Conservation (phyloP, 768 basidiomycete genomes). For the Collybia sp. region DNA sequence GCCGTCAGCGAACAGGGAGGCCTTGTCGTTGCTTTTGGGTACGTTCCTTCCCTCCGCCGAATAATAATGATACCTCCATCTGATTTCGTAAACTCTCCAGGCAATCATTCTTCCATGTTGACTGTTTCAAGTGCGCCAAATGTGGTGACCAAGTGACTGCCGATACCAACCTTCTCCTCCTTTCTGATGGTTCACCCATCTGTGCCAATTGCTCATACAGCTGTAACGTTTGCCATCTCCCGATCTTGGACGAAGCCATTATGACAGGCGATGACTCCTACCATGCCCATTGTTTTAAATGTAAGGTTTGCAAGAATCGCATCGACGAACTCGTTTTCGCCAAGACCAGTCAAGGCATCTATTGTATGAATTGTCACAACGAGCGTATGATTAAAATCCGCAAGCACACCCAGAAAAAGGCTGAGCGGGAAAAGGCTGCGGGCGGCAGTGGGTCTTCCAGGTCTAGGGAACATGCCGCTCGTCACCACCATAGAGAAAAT, state of each 20-base stretch:
- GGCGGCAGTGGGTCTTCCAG: constrained; percentile 37
- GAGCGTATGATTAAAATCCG: constrained; percentile 93
- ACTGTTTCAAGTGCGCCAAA: constrained; percentile 97
- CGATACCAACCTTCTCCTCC: constrained; percentile 93
- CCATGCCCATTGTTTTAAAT: constrained; percentile 98
- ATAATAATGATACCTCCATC: background rate
- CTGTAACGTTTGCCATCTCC: constrained; percentile 90
- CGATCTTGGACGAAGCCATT: constrained; percentile 97
- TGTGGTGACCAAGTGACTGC: constrained; percentile 90
- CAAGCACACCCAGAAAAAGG: constrained; percentile 86
- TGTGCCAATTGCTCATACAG: constrained; percentile 91
- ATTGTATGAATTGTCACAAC: constrained; percentile 98
- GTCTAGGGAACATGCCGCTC: constrained; percentile 34
- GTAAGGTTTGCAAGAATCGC: constrained; percentile 88
- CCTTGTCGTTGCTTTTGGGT: constrained; percentile 96
- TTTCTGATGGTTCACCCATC: constrained; percentile 97
- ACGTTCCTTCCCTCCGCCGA: constrained; percentile 25
- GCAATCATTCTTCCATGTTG: constrained; percentile 91
- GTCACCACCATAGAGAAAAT: constrained; percentile 32
- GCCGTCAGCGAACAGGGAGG: constrained; percentile 80
- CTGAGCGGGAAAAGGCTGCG: constrained; percentile 52
- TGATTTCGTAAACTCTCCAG: constrained; percentile 29
- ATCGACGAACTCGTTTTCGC: constrained; percentile 99
- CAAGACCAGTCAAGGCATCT: constrained; percentile 96
- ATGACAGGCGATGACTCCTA: constrained; percentile 99